Percentiles rank a stretch among this genome's conserved stretches.
Conservation (phyloP, 148 eudicot genomes). For the Persicaria maculosa region DNA sequence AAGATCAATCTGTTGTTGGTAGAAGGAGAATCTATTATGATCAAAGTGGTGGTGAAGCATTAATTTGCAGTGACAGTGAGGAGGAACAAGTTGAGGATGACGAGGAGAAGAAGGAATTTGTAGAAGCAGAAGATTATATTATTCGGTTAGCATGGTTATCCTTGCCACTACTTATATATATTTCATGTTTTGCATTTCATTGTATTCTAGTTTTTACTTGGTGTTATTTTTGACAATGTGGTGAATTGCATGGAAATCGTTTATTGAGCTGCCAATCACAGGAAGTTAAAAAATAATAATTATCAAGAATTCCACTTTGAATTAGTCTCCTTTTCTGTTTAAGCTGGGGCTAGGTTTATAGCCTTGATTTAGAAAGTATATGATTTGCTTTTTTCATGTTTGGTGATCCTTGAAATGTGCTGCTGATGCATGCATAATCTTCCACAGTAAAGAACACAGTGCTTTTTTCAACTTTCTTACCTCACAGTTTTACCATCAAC, state of each 20-base stretch:
- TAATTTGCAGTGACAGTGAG: slow-evolving; percentile 94
- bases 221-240: background rate
- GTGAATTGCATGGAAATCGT: background rate
- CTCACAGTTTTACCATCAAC: background rate
- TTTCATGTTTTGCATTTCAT: background rate
- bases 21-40: slow-evolving; percentile 96
- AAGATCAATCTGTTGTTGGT: slow-evolving; percentile 96
- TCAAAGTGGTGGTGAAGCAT: slow-evolving; percentile 91
- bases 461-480: background rate
- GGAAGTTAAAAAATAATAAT: background rate
- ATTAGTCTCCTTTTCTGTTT: background rate
- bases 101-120: slow-evolving; percentile 77
- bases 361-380: background rate
- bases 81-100: slow-evolving; percentile 85
- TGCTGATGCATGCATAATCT: background rate
- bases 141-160: slow-evolving; percentile 46
- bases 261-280: background rate
- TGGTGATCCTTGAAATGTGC: background rate
- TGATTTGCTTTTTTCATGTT: background rate
- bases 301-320: background rate
- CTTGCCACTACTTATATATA: background rate
- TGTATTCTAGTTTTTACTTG: background rate
- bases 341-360: background rate
- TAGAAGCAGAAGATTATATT: slow-evolving; percentile 76
- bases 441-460: background rate